These are phyloP conservation scores for Bryoerythrophyllum caledonicum DNA, from an alignment of 225 moss, liverwort and hornwort genomes.

Conservation along the genomic window DNA sequence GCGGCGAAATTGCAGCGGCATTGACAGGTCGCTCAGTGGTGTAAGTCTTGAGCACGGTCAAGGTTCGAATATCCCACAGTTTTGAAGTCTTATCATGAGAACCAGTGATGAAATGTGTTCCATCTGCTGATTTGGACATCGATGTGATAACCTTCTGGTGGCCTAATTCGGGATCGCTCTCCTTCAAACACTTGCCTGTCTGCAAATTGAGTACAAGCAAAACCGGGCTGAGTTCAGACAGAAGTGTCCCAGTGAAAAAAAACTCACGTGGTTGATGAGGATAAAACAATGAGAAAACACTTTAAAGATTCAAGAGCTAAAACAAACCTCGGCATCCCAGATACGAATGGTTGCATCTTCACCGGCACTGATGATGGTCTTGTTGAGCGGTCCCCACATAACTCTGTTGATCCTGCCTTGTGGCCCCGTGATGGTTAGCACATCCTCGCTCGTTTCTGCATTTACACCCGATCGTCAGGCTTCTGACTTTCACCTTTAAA, in stretches of 20 bases:
- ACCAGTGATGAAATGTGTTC: constrained; percentile 74
- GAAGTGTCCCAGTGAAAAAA: background rate
- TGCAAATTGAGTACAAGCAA: constrained; percentile 20
- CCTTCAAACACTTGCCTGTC: constrained; percentile 81
- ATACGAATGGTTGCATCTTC: constrained; percentile 86
- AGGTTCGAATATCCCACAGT: constrained; percentile 91
- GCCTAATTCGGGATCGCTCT: constrained; percentile 75
- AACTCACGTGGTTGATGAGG: background rate
- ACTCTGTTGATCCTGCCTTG: constrained; percentile 91
- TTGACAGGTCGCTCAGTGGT: constrained; percentile 92
- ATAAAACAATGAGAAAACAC: background rate
- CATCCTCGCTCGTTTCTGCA: constrained; percentile 73
- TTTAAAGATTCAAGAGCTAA: constrained; percentile 3
- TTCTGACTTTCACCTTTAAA: background rate
- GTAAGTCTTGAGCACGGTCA: constrained; percentile 85
- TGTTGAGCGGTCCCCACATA: constrained; percentile 90
- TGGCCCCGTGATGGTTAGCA: constrained; percentile 81
- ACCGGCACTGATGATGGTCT: constrained; percentile 94
- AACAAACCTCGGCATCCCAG: constrained; percentile 90
- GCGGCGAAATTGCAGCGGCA: constrained; percentile 90
- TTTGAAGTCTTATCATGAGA: constrained; percentile 94
- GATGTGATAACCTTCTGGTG: constrained; percentile 86
- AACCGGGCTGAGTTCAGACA: background rate
- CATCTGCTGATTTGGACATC: constrained; percentile 78
- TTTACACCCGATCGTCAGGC: constrained; percentile 2